Evolutionary conservation across 2,329 filamentous ascomycete genomes (phyloP), one percentile per base, ranked within the genome.

Genomic region (Exophiala dermatitidis): DNA sequence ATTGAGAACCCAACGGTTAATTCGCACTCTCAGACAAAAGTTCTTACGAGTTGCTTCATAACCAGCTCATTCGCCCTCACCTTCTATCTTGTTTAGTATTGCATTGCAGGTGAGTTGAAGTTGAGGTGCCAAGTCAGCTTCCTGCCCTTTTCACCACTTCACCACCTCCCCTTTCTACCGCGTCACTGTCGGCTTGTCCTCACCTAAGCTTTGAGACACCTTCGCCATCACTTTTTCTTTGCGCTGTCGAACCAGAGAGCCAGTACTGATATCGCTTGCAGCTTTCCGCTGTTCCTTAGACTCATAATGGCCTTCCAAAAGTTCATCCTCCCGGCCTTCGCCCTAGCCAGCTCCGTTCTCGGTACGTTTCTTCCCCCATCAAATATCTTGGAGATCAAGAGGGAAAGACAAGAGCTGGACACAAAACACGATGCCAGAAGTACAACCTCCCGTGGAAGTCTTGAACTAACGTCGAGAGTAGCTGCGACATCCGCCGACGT

Each of bases 301-400:
- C 47, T 46, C 60, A 53, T 64, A 67, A 81, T 81, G 75, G 73
- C 72, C 60, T 69, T 78, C 70, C 66, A 73, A 65, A 80, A 76
- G 69, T 76, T 78, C 70, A 69, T 78, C 62, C 68, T 82, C 58
- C 77, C 80, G 56, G 76, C 72, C 56, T 70, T 83, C 68, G 78
- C 78, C 62, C 72, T 76, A 52, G 74, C 73, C 63, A 71, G 76
- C 67, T 63, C 72, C 50, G 79, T 73, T 57, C 69, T 74, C 61
- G 80, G 78, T 75, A 71, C 65, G 62, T 56, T 32, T 30, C 45
- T n/a, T 32, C n/a, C 9, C 6, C 29, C 46, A 19, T 26, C 47
- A 3, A 26, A 33, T 5, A 8, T 41, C 30, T 3, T 28, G 28
- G 8, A n/a, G 29, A 26, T 10, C n/a, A 32, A 31, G 12, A 46